Base-by-base conservation (phyloP, 108 stramenopile species). In the Fistulifera pelliculosa region DNA sequence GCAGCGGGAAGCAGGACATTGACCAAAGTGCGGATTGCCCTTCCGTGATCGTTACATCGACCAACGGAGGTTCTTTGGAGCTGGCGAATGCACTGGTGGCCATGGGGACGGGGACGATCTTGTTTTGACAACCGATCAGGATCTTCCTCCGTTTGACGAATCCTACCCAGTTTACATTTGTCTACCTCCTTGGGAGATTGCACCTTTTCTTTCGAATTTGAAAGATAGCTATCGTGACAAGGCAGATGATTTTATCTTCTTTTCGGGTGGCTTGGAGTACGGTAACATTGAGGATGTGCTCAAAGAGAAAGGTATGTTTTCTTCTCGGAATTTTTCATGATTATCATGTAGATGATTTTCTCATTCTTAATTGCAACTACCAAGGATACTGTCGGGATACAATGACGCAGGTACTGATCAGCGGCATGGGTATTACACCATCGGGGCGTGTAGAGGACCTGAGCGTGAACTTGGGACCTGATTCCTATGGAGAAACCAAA, bases 131-230 rank as follows among this genome's bases (percentile, higher is more conserved):
- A 81, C 83, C 11, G 56, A 61, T 27, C 64, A 78, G 50, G 28
- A 66, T 15, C 71, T 85, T 0, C 88, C 88, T 38, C 47, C n/a
- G n/a, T 89, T 22, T 75, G 58, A 10, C 68, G 70, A 55, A 52
- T 39, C 25, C 41, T 90, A 80, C 58, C 88, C 88, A 1, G 81
- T 90, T 50, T 90, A 86, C 55, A 70, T 90, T 25, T 70, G 76
- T 17, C 38, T 90, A 2, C 82, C 83, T 18, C 81, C 88, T 0
- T 71, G 68, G 27, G 63, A 83, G 41, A 43, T 90, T 15, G 31
- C 60, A 45, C 52, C 68, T 21, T 85, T 90, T 52, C 51, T 90
- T 38, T 57, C 60, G 22, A 83, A 74, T 47, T 58, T 90, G 31
- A 52, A 66, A 35, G 78, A 71, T 1, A 64, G 60, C 11, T 81